Base-by-base conservation (phyloP, 2,329 filamentous ascomycete genomes). In the Cordyceps cicadae region DNA sequence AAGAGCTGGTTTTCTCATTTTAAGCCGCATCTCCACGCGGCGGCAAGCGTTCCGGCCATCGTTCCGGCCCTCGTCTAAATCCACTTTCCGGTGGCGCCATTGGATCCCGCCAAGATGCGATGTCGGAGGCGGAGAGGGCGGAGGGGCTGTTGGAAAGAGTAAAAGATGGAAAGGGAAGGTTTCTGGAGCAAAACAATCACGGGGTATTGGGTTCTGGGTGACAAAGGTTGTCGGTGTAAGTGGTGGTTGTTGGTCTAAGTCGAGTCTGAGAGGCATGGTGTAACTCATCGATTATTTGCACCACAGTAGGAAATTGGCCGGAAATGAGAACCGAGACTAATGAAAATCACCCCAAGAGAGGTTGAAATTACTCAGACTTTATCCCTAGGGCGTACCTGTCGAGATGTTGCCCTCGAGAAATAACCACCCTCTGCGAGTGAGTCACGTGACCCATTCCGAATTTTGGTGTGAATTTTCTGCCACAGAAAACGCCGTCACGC, bases 61-160 rank as follows among this genome's bases (percentile, higher is more conserved):
- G 45, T 57, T 57, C 45, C 54, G 54, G 54, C 56, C 55, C 51
- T 48, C 12, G 12, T 9, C 17, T 14, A 41, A 17, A 51, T 52
- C 56, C 56, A 59, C 56, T 59, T 52, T n/a, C 29, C 32, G 43
- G 46, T 58, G 46, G 55, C 55, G 46, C 55, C 55, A 58, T 51
- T 58, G 9, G 54, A 57, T 50, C 46, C 50, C 32, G 54, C 45
- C 54, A 49, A 41, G 32, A 50, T 57, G 54, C 54, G 54, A 45
- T 57, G 45, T 57, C 54, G 54, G 54, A 57, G 54, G 32, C 53
- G 45, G 32, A 19, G 32, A 54, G n/a, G 43, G 9, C 7, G 5
- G 43, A 21, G 19, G 3, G n/a, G 21, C 24, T 46, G 17, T 11
- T n/a, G 19, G 8, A 17, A 43, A 43, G 41, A 43, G 15, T 2